Base-by-base conservation (phyloP, 768 basidiomycete genomes). In the Mycena metata region DNA sequence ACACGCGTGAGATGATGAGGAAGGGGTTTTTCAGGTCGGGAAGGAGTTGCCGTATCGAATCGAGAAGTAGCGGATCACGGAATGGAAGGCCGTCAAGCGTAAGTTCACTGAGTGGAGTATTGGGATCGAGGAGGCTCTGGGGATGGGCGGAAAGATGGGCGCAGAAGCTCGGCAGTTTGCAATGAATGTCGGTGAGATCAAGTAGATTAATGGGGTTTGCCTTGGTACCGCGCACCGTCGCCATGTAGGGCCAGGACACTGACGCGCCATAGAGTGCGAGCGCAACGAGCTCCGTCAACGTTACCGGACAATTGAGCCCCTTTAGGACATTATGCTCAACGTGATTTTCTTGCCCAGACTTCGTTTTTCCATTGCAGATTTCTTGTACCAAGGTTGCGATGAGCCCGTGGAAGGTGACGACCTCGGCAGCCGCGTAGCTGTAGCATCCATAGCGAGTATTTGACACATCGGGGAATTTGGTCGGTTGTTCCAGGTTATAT, bases 231-330 rank as follows among this genome's bases (percentile, higher is more conserved):
- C 52, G 61, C 16, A 54, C 61, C 19, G 35, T 35, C 16, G 24
- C 42, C 33, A 78, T 68, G 62, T 79, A 79, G 8, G 73, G 75
- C 60, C 71, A 73, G 5, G 75, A 76, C 13, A 78, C 64, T 5
- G 70, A 67, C 0, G 58, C 49, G 7, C 66, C 72, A 49, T 77
- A 77, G 1, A 78, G 52, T 7, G 67, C 54, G 21, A 76, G 55
- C 8, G 69, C 75, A 16, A 72, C 71, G 5, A 78, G 56, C 43
- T 78, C 76, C 1, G 71, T 67, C 16, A 73, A 47, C 0, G 73
- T 78, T 2, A 63, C 63, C 11, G 54, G 42, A 52, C 74, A 73
- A 6, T 67, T 30, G 16, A 77, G 70, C 2, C 69, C 77, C 13
- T 73, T 73, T 33, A 58, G 65, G 16, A 76, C 46, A 64, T 77